phyloP scores from a whole-genome alignment of 2,329 filamentous ascomycete genomes.

The Penicillium fuscoglaucum region DNA sequence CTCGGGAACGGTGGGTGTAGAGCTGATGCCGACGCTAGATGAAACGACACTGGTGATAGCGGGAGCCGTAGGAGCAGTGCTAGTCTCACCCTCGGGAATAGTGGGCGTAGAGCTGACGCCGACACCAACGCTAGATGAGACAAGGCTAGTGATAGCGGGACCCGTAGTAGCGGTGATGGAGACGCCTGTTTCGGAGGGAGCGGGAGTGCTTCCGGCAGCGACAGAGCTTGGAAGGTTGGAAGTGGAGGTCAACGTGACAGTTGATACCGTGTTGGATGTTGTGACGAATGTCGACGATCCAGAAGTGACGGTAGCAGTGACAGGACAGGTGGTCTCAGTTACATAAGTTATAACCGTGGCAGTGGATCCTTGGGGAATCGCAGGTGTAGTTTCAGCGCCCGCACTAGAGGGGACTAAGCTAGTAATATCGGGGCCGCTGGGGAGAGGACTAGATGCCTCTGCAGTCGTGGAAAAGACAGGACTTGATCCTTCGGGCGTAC shows the following conservation, averaged over 20 bases:
- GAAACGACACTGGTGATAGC: background rate
- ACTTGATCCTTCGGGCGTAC: background rate
- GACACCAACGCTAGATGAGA: background rate
- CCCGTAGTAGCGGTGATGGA: slow-evolving; percentile 36
- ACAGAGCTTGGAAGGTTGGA: slow-evolving; percentile 7
- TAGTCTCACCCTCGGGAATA: slow-evolving; percentile 18
- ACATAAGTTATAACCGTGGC: slow-evolving; percentile 32
- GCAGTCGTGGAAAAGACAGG: background rate
- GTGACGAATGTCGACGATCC: slow-evolving; percentile 53
- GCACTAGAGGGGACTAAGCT: background rate
- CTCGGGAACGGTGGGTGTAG: slow-evolving; percentile 14
- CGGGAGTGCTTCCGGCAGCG: slow-evolving; percentile 1
- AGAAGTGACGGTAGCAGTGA: slow-evolving; percentile 40
- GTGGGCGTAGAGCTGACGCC: background rate
- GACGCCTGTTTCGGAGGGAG: slow-evolving; percentile 28
- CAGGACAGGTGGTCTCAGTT: slow-evolving; percentile 36
- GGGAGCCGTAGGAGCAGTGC: slow-evolving; percentile 37
- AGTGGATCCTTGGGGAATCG: slow-evolving; percentile 18
- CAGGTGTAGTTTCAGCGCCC: background rate
- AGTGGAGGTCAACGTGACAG: slow-evolving; percentile 24
- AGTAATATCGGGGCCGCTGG: slow-evolving; percentile 1
- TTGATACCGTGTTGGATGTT: slow-evolving; percentile 60
- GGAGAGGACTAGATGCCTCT: background rate
- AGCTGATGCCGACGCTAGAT: slow-evolving; percentile 13
- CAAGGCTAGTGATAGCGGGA: slow-evolving; percentile 3